Evolutionary conservation across 2,329 filamentous ascomycete genomes (phyloP).

Genomic region (Cercospora zeae-maydis): DNA sequence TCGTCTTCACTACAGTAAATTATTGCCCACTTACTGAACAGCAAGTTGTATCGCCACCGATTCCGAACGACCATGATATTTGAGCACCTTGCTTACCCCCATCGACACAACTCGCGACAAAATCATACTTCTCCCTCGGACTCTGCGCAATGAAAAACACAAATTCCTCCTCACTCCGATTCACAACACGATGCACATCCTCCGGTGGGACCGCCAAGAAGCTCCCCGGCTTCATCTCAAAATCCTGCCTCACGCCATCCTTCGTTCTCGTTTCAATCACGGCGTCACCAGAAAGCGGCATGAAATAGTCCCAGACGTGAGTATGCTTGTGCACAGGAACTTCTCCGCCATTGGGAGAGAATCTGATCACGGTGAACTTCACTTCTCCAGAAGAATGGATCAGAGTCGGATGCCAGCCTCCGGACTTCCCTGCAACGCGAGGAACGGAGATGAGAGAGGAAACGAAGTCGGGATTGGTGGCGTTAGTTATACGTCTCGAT

Average conservation of each 20-base stretch:
- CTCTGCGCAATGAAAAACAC: slow-evolving; percentile 19
- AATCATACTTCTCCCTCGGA: slow-evolving; percentile 18
- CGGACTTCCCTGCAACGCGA: slow-evolving; percentile 10
- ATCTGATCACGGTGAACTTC: slow-evolving; percentile 18
- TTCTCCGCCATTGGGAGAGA: slow-evolving; percentile 11
- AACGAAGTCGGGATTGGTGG: slow-evolving; percentile 14
- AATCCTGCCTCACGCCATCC: slow-evolving; percentile 16
- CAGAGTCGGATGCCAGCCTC: slow-evolving; percentile 18
- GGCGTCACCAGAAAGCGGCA: slow-evolving; percentile 4
- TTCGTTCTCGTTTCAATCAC: slow-evolving; percentile 18
- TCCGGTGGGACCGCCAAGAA: slow-evolving; percentile 16
- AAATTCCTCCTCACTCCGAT: slow-evolving; percentile 13
- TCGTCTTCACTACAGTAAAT: too few relatives aligned
- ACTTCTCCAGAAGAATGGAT: slow-evolving; percentile 19
- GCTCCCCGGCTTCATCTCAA: slow-evolving; percentile 14
- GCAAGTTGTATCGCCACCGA: too few relatives aligned
- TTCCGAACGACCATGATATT: too few relatives aligned
- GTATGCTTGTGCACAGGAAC: slow-evolving; percentile 2
- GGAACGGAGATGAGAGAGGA: slow-evolving; percentile 5
- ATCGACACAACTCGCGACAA: neutral
- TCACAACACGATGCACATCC: slow-evolving; percentile 20
- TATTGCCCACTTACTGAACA: too few relatives aligned
- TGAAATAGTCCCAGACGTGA: neutral
- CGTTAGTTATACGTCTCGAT: slow-evolving; percentile 5
- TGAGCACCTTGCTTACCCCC: neutral